phyloP scores from a whole-genome alignment of 371 early-diverging fungal genomes.

The Mucor irregularis region DNA sequence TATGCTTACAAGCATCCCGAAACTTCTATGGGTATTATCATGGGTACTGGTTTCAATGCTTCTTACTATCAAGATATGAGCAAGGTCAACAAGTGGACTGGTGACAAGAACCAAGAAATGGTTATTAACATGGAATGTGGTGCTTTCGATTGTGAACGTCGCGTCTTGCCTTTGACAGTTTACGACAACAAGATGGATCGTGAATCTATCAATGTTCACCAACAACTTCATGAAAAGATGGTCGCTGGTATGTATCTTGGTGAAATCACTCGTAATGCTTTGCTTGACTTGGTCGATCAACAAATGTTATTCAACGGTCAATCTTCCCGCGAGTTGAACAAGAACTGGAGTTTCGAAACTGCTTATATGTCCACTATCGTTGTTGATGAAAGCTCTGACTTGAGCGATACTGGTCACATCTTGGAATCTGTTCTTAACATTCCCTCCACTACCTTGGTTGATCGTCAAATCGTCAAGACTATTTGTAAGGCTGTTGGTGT shows the following conservation, averaged over 20 bases:
- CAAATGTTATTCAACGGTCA: conserved; percentile 52
- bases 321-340: conserved; percentile 68
- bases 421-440: conserved; percentile 74
- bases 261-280: conserved; percentile 72
- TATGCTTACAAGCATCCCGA: conserved; percentile 82
- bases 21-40: conserved; percentile 87
- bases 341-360: conserved; percentile 84
- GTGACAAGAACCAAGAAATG: conserved; percentile 42
- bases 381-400: conserved; percentile 67
- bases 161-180: conserved; percentile 64
- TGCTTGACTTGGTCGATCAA: conserved; percentile 66
- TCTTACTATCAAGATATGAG: conserved; percentile 77
- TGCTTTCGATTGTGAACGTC: conserved; percentile 66
- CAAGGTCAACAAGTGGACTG: conserved; percentile 69
- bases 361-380: conserved; percentile 91
- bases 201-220: conserved; percentile 59
- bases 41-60: conserved; percentile 97
- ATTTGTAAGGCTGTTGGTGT: conserved; percentile 83
- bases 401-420: conserved; percentile 68
- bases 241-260: conserved; percentile 85
- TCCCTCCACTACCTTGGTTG: conserved; percentile 68
- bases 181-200: conserved; percentile 70
- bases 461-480: conserved; percentile 79
- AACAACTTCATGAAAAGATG: conserved; percentile 78
- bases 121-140: conserved; percentile 74